A percentile compares a stretch with the other conserved stretches of the same genome.
These are phyloP conservation scores for Sarocladium oryzae DNA, from an alignment of 2,329 filamentous ascomycete species.

Conservation along the genomic window DNA sequence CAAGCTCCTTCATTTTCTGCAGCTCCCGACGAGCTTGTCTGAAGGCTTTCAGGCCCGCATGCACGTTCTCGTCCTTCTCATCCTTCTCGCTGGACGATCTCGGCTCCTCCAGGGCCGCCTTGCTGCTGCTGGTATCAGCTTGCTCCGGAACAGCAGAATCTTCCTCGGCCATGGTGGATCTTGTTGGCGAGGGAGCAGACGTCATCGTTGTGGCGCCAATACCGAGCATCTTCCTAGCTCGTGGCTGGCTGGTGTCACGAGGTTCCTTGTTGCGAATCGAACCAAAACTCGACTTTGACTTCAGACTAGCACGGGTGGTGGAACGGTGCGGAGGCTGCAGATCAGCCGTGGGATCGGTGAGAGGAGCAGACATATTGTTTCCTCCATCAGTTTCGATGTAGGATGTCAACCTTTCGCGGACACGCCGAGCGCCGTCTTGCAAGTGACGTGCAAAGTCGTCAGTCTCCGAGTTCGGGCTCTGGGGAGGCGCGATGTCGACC, in stretches of 20 bases:
- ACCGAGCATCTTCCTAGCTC: slow-evolving; percentile 56
- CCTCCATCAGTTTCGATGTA: slow-evolving; percentile 58
- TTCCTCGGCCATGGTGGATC: background rate
- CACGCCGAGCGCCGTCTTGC: slow-evolving; percentile 61
- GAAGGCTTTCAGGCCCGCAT: slow-evolving; percentile 50
- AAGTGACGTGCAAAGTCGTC: slow-evolving; percentile 70
- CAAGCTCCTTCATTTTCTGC: slow-evolving; percentile 48
- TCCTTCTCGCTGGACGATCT: slow-evolving; percentile 15
- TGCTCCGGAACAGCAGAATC: background rate
- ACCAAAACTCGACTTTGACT: slow-evolving; percentile 60
- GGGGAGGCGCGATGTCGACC: background rate
- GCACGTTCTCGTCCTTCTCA: slow-evolving; percentile 29
- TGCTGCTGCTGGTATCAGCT: background rate
- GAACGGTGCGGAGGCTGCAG: slow-evolving; percentile 28
- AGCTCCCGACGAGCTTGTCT: slow-evolving; percentile 51
- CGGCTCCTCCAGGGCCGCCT: slow-evolving; percentile 25
- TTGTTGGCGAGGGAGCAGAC: slow-evolving; percentile 29
- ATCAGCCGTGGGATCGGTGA: slow-evolving; percentile 30
- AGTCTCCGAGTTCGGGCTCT: slow-evolving; percentile 23
- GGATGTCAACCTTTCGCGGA: slow-evolving; percentile 66
- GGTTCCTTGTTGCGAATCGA: slow-evolving; percentile 46
- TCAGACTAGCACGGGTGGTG: slow-evolving; percentile 58
- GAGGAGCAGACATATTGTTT: slow-evolving; percentile 31
- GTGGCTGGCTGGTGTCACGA: slow-evolving; percentile 37
- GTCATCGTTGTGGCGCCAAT: slow-evolving; percentile 38